Percentiles rank a stretch among this genome's conserved stretches.
Evolutionary conservation across 257 asterid species (phyloP).

Genomic region (Lycium barbarum): DNA sequence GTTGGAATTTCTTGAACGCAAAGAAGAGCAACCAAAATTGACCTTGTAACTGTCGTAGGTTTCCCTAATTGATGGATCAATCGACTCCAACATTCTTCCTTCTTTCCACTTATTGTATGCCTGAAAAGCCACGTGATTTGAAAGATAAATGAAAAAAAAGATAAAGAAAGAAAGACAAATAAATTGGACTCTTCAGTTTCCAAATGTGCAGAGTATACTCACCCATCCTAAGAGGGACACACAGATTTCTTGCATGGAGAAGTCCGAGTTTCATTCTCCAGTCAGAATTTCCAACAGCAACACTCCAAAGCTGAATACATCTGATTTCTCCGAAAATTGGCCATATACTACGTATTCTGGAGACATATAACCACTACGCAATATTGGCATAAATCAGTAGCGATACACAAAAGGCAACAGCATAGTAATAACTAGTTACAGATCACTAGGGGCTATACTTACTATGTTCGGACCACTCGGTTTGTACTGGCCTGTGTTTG

Average conservation of each 20-base stretch:
- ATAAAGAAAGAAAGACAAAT: neutral
- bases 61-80: constrained; percentile 17
- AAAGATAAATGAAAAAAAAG: too few species aligned
- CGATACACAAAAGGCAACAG: neutral
- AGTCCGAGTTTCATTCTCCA: constrained; percentile 27
- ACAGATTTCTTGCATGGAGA: neutral
- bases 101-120: constrained; percentile 11
- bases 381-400: neutral
- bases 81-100: neutral
- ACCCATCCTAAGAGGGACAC: too few species aligned
- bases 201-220: constrained; percentile 27
- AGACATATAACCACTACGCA: constrained; percentile 34
- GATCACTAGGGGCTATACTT: neutral
- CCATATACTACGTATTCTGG: constrained; percentile 36
- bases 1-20: constrained; percentile 33
- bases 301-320: constrained; percentile 36
- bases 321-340: constrained; percentile 31
- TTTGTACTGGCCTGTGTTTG: constrained; percentile 34
- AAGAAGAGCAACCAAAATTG: constrained; percentile 11
- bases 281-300: constrained; percentile 30
- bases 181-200: neutral
- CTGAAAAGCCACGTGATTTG: too few species aligned
- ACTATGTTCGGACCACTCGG: constrained; percentile 47
- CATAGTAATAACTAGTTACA: neutral
- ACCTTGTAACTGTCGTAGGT: neutral